Conservation (phyloP, 2,329 filamentous ascomycete species). For the Talaromyces sp. region DNA sequence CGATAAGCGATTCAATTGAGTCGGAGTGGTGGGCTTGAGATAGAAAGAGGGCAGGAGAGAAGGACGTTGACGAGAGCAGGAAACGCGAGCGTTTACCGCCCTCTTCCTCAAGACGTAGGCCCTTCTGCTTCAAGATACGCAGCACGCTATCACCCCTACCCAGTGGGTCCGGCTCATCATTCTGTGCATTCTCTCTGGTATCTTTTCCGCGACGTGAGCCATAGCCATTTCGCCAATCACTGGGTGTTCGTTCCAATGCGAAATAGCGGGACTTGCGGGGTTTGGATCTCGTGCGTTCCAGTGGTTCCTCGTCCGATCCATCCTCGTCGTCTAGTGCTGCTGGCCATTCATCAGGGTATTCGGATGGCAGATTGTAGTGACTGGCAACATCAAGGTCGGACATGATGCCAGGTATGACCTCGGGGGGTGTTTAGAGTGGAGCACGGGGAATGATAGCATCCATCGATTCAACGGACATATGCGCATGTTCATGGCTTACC, state of each 20-base stretch:
- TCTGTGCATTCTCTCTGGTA: slow-evolving; percentile 77
- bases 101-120: slow-evolving; percentile 83
- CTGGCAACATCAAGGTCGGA: slow-evolving; percentile 80
- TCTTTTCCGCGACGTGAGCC: slow-evolving; percentile 69
- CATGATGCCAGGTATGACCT: slow-evolving; percentile 45
- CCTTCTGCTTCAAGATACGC: slow-evolving; percentile 72
- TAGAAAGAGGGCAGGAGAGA: slow-evolving; percentile 88
- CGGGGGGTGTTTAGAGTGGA: background rate
- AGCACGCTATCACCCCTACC: slow-evolving; percentile 89
- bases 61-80: slow-evolving; percentile 91
- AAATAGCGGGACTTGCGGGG: slow-evolving; percentile 77
- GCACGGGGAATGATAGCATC: background rate
- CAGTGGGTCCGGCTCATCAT: slow-evolving; percentile 89
- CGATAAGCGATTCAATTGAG: slow-evolving; percentile 77
- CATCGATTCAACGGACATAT: background rate
- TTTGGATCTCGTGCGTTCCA: slow-evolving; percentile 47
- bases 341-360: slow-evolving; percentile 85
- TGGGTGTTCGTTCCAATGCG: slow-evolving; percentile 75
- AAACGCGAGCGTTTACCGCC: slow-evolving; percentile 82
- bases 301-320: slow-evolving; percentile 61
- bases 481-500: background rate
- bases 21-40: slow-evolving; percentile 87
- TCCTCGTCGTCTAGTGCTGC: slow-evolving; percentile 75
- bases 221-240: slow-evolving; percentile 68
- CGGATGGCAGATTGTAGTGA: slow-evolving; percentile 81